phyloP scores from a whole-genome alignment of 2,329 filamentous ascomycete genomes.

The Fusarium equiseti region DNA sequence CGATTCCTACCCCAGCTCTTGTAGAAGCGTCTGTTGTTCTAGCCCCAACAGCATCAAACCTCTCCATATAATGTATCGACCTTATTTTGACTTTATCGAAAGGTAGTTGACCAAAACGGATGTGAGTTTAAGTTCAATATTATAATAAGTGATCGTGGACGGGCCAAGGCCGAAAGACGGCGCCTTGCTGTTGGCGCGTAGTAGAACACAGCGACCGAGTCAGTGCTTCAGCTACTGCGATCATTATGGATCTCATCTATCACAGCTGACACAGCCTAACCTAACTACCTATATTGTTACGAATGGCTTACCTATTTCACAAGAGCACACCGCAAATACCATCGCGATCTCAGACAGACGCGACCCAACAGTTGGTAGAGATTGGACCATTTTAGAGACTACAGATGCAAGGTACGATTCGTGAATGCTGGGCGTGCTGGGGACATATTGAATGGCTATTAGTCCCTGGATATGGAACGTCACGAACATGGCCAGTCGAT shows the following conservation, averaged over 20 bases:
- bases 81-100: not conserved
- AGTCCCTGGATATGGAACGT: not conserved
- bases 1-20: not conserved
- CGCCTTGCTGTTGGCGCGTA: not conserved
- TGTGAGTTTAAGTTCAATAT: not conserved
- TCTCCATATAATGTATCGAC: not conserved
- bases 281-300: not conserved
- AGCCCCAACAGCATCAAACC: not conserved
- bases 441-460: not conserved
- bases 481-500: not conserved
- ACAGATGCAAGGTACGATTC: conserved; percentile 3
- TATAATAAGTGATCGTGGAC: not conserved
- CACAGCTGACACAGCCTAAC: not conserved
- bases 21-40: not conserved
- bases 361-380: not conserved
- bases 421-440: not conserved
- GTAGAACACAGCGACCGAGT: conserved; percentile 1
- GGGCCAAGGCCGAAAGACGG: not conserved
- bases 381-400: not conserved
- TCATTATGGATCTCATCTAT: not conserved
- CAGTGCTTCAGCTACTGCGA: conserved; percentile 2
- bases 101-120: not conserved
- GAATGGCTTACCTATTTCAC: not conserved
- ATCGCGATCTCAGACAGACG: not conserved
- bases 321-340: conserved; percentile 8